A percentile compares a stretch with the other conserved stretches of the same genome.
Evolutionary conservation across 1,139 yeast species (phyloP).

Genomic region (Maudiozyma humilis): DNA sequence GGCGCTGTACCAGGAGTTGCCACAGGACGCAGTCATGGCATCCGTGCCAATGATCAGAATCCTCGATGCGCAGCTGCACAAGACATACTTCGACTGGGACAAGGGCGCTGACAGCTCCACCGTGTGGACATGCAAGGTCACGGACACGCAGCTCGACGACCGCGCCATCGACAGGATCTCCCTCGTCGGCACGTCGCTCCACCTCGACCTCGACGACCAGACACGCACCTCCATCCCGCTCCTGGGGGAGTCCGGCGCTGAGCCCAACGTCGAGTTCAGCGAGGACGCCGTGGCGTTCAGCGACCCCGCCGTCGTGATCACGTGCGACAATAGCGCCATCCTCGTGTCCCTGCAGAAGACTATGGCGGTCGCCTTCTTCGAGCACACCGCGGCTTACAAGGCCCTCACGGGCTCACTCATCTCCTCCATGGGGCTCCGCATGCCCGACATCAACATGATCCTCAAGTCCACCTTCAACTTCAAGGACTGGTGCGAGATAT

Average conservation of each 20-base stretch:
- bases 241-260: neutral
- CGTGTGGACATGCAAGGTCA: neutral
- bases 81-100: conserved; percentile 14
- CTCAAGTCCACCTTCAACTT: conserved; percentile 24
- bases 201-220: conserved; percentile 2
- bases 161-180: conserved; percentile 1
- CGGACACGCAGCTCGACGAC: neutral
- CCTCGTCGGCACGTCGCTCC: conserved; percentile 6
- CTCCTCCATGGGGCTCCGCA: conserved; percentile 22
- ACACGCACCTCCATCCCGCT: conserved; percentile 1
- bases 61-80: conserved; percentile 14
- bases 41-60: conserved; percentile 16
- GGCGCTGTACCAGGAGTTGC: conserved; percentile 11
- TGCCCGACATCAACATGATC: conserved; percentile 27
- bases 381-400: conserved; percentile 23
- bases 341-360: conserved; percentile 12
- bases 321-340: conserved; percentile 5
- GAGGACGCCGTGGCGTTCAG: neutral
- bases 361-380: conserved; percentile 21
- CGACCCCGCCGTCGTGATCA: conserved; percentile 4
- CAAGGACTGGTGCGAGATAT: conserved; percentile 31
- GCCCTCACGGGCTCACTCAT: conserved; percentile 27
- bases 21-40: conserved; percentile 11
- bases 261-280: conserved; percentile 1
- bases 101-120: neutral